Evolutionary conservation across 177 flowering plant species (phyloP), one percentile per base, ranked within the genome.

Genomic region (Vitis hybrid): DNA sequence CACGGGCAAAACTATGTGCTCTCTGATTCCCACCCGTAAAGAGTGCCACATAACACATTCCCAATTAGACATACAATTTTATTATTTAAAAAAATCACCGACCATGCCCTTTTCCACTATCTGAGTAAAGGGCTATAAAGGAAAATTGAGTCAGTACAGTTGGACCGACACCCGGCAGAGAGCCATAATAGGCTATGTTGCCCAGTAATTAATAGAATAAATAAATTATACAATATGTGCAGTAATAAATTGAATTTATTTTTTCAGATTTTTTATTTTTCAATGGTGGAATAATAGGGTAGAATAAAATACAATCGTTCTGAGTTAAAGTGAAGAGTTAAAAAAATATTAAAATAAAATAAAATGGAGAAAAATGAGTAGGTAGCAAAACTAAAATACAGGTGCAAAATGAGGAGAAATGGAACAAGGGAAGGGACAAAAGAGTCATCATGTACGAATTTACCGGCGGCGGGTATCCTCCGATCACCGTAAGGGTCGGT

Each of bases 241-340:
- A 67, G 30, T 13, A 59, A 70, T 71, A 67, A 75, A 68, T 55
- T 75, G 69, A 77, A 80, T 72, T 12, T 61, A 67, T 62, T 65
- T 66, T 10, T 54, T 52, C 57, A 8, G 46, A 5, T 55, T 2
- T 72, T 64, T 78, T 78, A 68, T 79, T 83, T 79, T 74, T 79
- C 63, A 58, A 66, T 66, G 76, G 71, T 77, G 61, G 69, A 69
- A 76, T 12, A 82, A 81, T 75, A 73, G 67, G 82, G 82, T 84
- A 85, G 73, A 76, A 78, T 84, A 82, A 82, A 82, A 78, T 35
- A 35, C 46, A 35, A 76, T 70, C 30, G 69, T 75, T 24, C 79
- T 66, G 68, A 76, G 46, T 35, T 35, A 35, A 35, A 35, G 9
- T 6, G 61, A 76, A 65, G 68, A 71, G 63, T 46, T 49, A 61